phyloP scores from a whole-genome alignment of 306 rosid genomes.

The Vigna nakashimae region DNA sequence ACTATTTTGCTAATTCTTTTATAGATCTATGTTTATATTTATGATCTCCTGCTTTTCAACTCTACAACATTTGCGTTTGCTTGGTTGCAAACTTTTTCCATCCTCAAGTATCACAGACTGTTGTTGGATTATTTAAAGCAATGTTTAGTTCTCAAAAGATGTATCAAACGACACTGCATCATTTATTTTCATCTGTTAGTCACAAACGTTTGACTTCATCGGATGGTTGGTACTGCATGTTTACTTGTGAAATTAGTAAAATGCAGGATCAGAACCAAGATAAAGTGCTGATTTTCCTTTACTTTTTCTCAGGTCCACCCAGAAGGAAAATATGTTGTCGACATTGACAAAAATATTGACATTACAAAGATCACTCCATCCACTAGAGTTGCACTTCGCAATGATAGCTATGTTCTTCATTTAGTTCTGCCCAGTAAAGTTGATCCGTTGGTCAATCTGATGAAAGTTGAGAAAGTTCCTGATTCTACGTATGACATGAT shows the following conservation, averaged over 20 bases:
- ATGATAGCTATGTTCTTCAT: slow-evolving; percentile 98
- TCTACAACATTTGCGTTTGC: not conserved
- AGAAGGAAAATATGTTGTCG: slow-evolving; percentile 97
- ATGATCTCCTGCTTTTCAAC: not conserved
- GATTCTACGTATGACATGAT: slow-evolving; percentile 99
- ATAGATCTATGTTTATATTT: slow-evolving; percentile 3
- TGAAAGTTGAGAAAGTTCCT: slow-evolving; percentile 99
- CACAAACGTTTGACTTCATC: not conserved
- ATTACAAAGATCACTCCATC: slow-evolving; percentile 97
- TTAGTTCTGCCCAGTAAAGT: slow-evolving; percentile 97
- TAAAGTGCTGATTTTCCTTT: slow-evolving; percentile 10
- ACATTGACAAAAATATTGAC: slow-evolving; percentile 92
- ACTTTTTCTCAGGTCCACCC: slow-evolving; percentile 81
- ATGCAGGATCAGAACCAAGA: not conserved
- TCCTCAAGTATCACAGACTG: not conserved
- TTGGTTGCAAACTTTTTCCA: not conserved
- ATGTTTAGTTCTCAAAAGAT: not conserved
- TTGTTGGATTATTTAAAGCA: slow-evolving; percentile 4
- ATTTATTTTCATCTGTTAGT: slow-evolving; percentile 11
- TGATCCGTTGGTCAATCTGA: slow-evolving; percentile 94
- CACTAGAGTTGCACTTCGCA: slow-evolving; percentile 97
- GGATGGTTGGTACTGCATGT: not conserved
- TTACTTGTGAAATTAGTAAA: slow-evolving; percentile 2
- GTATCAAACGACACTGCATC: not conserved
- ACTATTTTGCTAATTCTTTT: not conserved